Percentiles rank a stretch among this genome's conserved stretches.
phyloP scores from a whole-genome alignment of 2,329 filamentous ascomycete species.

The Colletotrichum cordylinicola region DNA sequence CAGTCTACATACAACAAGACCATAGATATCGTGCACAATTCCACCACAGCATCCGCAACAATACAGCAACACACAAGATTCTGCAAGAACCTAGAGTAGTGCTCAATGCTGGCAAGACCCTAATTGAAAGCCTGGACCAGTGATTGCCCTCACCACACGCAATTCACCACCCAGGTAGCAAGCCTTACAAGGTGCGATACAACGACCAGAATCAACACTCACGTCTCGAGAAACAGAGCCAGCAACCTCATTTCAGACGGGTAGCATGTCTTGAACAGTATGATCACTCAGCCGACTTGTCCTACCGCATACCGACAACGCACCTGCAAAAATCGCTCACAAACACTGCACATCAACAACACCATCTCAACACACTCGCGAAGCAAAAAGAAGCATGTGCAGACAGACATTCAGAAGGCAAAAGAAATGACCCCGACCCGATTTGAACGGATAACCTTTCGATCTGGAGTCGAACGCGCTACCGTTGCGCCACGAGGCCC shows the following conservation, averaged over 20 bases:
- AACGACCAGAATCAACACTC: fast-evolving
- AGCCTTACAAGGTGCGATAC: neutral
- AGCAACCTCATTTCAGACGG: neutral
- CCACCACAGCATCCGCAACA: neutral
- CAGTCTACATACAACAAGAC: neutral
- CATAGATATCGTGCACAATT: neutral
- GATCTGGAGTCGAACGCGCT: slow-evolving; percentile 23
- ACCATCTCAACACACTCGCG: neutral
- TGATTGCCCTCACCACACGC: fast-evolving
- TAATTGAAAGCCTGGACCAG: neutral
- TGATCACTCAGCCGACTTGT: neutral
- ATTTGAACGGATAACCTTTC: slow-evolving; percentile 23
- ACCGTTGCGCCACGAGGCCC: slow-evolving; percentile 19
- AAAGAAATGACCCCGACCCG: slow-evolving; percentile 14
- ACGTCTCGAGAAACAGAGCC: neutral
- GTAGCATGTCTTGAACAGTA: neutral
- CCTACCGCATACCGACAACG: neutral
- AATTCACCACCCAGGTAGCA: neutral
- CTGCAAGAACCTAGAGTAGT: neutral
- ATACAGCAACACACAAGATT: neutral
- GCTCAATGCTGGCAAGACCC: neutral
- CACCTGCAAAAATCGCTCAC: neutral
- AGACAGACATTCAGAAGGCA: neutral
- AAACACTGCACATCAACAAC: neutral
- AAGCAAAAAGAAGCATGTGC: neutral